Evolutionary conservation across 352 stramenopile species (phyloP).

Genomic region (Pilasporangium apinafurcum): DNA sequence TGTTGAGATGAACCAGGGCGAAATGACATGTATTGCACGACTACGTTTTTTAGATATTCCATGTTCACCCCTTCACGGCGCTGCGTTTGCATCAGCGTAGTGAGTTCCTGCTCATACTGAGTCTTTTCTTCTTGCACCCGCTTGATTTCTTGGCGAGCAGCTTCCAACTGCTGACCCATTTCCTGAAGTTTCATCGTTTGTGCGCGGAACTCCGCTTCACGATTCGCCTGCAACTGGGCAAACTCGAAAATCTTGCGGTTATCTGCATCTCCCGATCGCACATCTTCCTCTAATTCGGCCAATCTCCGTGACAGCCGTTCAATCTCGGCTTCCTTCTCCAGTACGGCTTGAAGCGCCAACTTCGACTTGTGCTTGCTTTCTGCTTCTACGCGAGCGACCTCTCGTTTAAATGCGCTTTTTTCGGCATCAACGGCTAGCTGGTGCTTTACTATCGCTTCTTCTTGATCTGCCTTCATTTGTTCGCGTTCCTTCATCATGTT

Average conservation of each 20-base stretch:
- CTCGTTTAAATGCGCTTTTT: slow-evolving; percentile 33
- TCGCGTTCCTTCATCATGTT: slow-evolving; percentile 28
- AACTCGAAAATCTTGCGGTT: slow-evolving; percentile 87
- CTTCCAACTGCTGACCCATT: slow-evolving; percentile 33
- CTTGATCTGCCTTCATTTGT: slow-evolving; percentile 4
- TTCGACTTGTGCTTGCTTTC: slow-evolving; percentile 86
- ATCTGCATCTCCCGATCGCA: slow-evolving; percentile 74
- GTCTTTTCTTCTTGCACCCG: slow-evolving; percentile 51
- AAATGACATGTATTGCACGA: slow-evolving; percentile 89
- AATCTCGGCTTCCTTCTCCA: slow-evolving; percentile 79
- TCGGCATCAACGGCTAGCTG: slow-evolving; percentile 23
- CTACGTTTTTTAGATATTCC: slow-evolving; percentile 89
- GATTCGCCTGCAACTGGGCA: slow-evolving; percentile 77
- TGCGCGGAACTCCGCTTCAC: slow-evolving; percentile 57
- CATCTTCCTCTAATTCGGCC: slow-evolving; percentile 73
- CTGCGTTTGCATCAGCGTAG: slow-evolving; percentile 71
- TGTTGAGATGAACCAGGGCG: slow-evolving; percentile 77
- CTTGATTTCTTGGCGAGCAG: slow-evolving; percentile 38
- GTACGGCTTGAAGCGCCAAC: slow-evolving; percentile 67
- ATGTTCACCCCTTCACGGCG: slow-evolving; percentile 85
- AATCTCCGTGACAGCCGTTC: slow-evolving; percentile 44
- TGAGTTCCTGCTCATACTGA: slow-evolving; percentile 61
- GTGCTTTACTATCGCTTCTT: slow-evolving; percentile 7
- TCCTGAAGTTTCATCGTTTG: slow-evolving; percentile 52
- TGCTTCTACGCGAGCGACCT: slow-evolving; percentile 60